Percentiles rank a stretch among this genome's conserved stretches.
These are phyloP conservation scores for Schwanniomyces etchellsii DNA, from an alignment of 1,139 yeast species.

Conservation along the genomic window DNA sequence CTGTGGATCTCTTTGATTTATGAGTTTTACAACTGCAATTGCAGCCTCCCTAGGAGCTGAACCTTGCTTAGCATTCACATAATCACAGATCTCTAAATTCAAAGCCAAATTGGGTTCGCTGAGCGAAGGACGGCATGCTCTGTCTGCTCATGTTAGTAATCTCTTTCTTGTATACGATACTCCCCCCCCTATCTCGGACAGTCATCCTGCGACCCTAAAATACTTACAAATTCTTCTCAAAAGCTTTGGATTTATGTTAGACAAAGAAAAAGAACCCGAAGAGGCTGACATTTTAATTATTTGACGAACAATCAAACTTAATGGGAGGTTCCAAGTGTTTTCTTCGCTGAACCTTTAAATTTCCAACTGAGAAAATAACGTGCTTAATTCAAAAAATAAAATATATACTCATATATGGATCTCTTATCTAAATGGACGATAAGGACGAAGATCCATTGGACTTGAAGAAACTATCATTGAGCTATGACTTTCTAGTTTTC, in stretches of 20 bases:
- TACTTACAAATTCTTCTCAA: slow-evolving; percentile 59
- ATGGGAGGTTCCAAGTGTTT: no score
- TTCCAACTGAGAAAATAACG: no score
- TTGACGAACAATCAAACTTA: neutral
- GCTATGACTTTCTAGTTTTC: slow-evolving; percentile 58
- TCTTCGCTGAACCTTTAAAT: no score
- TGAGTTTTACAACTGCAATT: slow-evolving; percentile 75
- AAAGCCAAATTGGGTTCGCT: slow-evolving; percentile 85
- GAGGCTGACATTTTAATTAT: slow-evolving; percentile 6
- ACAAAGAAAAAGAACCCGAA: slow-evolving; percentile 34
- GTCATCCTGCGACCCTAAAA: neutral
- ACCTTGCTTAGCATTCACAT: slow-evolving; percentile 89
- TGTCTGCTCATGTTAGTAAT: slow-evolving; percentile 36
- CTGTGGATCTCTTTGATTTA: slow-evolving; percentile 80
- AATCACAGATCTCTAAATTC: slow-evolving; percentile 89
- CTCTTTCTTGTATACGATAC: slow-evolving; percentile 2
- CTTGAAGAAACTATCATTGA: slow-evolving; percentile 50
- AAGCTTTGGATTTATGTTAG: slow-evolving; percentile 51
- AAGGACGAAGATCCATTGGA: slow-evolving; percentile 57
- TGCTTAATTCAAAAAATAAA: no score
- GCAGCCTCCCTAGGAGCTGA: slow-evolving; percentile 91
- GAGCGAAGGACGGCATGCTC: slow-evolving; percentile 84
- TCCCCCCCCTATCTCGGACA: slow-evolving; percentile 5
- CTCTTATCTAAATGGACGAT: slow-evolving; percentile 4
- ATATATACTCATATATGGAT: no score